These are phyloP conservation scores for Bryum argenteum DNA, from an alignment of 225 moss, liverwort and hornwort species.

Conservation along the genomic window DNA sequence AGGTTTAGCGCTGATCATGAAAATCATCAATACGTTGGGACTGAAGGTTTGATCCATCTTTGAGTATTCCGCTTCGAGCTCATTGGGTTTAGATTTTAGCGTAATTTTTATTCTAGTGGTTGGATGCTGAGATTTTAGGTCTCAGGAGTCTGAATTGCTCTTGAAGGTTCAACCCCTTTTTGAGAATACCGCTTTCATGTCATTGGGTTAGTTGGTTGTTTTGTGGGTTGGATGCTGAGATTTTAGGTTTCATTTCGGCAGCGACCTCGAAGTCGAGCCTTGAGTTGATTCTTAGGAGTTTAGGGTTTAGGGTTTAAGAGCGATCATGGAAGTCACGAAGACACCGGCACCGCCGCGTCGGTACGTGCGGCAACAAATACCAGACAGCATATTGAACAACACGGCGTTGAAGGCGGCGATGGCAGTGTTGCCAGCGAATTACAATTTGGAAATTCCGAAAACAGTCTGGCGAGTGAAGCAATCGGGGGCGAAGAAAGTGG, in stretches of 20 bases:
- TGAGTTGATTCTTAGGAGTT: background rate
- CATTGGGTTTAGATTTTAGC: no score
- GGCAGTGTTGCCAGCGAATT: conserved; percentile 74
- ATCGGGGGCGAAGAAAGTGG: conserved; percentile 81
- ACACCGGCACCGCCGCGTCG: conserved; percentile 64
- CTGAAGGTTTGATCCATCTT: conserved; percentile 65
- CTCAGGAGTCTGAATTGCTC: no score
- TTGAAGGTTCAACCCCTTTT: no score
- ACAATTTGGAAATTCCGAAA: conserved; percentile 91
- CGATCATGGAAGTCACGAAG: conserved; percentile 51
- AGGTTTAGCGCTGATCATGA: conserved; percentile 32
- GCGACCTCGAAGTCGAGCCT: background rate
- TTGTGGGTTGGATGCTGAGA: no score
- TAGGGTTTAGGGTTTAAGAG: conserved; percentile 19
- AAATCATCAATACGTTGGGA: conserved; percentile 50
- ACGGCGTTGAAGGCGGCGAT: conserved; percentile 65
- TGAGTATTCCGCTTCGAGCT: no score
- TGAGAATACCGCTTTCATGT: no score
- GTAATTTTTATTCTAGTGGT: no score
- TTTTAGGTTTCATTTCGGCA: no score
- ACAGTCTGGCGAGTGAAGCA: conserved; percentile 98
- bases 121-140: no score
- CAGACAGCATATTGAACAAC: conserved; percentile 79
- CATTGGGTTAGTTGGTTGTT: no score
- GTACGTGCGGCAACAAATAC: conserved; percentile 86